Evolutionary conservation across 169 alveolate species (phyloP).

Genomic region (Cryptosporidium felis): DNA sequence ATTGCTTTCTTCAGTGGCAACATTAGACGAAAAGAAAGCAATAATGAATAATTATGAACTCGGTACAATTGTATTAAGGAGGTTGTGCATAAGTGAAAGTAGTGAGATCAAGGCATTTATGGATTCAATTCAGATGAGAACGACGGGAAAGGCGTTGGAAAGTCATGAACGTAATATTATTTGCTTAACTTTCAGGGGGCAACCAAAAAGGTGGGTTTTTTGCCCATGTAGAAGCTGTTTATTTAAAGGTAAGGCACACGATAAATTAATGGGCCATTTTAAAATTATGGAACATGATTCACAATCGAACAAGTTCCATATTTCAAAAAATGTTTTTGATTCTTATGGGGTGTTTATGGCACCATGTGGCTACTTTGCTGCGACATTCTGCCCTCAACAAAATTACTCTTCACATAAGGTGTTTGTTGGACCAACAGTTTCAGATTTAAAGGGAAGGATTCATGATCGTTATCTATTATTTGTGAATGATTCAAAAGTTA

Average conservation of each 20-base stretch:
- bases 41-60: conserved; percentile 61
- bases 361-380: conserved; percentile 65
- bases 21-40: conserved; percentile 34
- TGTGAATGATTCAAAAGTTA: conserved; percentile 64
- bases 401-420: conserved; percentile 68
- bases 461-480: conserved; percentile 62
- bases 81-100: conserved; percentile 61
- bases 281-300: conserved; percentile 65
- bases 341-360: conserved; percentile 71
- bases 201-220: conserved; percentile 67
- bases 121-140: conserved; percentile 71
- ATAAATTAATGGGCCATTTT: conserved; percentile 69
- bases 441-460: conserved; percentile 67
- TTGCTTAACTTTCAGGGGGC: conserved; percentile 63
- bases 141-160: conserved; percentile 67
- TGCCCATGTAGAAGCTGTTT: conserved; percentile 70
- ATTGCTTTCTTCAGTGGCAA: conserved; percentile 29
- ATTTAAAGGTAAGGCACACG: conserved; percentile 70
- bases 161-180: conserved; percentile 62
- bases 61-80: conserved; percentile 55
- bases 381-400: conserved; percentile 69
- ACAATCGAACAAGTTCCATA: conserved; percentile 45
- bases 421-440: conserved; percentile 63
- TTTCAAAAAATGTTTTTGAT: conserved; percentile 64
- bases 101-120: conserved; percentile 71